Conservation (phyloP, 495 filamentous ascomycete genomes). For the Lineolata rhizophorae region DNA sequence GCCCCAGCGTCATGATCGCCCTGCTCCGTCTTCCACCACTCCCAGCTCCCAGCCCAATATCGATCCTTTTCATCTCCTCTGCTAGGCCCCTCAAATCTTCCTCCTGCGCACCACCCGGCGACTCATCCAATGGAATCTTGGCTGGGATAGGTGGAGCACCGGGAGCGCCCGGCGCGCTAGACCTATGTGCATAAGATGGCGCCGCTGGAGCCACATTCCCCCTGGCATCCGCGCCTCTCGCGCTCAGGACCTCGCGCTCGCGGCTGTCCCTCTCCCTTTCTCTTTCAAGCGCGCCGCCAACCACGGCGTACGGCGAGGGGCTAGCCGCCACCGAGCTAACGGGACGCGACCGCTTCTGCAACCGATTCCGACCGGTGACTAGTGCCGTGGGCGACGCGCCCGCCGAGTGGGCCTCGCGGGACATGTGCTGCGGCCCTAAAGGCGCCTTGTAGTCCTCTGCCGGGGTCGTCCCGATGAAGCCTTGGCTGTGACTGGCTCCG, state of each 20-base stretch:
- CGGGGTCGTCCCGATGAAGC: background rate
- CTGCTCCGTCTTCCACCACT: too few species aligned
- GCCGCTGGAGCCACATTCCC: background rate
- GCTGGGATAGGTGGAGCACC: constrained; percentile 43
- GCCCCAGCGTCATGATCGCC: too few species aligned
- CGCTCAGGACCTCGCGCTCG: constrained; percentile 2
- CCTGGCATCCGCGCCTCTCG: constrained; percentile 5
- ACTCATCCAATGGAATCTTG: constrained; percentile 40
- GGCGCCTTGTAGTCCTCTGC: constrained; percentile 3
- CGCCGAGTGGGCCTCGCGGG: constrained; percentile 4
- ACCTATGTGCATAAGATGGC: constrained; percentile 19
- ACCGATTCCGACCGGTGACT: constrained; percentile 26
- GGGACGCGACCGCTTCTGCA: constrained; percentile 28
- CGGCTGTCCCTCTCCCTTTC: constrained; percentile 7
- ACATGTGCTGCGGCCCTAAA: constrained; percentile 8
- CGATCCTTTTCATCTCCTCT: constrained; percentile 46
- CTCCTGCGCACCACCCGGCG: constrained; percentile 13
- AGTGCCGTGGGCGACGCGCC: constrained; percentile 14
- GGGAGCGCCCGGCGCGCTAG: constrained; percentile 5
- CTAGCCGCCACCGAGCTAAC: constrained; percentile 4
- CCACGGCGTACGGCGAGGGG: constrained; percentile 4
- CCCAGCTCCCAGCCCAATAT: constrained; percentile 35
- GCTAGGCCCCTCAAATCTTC: constrained; percentile 8
- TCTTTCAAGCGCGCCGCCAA: background rate
- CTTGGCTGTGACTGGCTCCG: background rate